Percentiles rank a stretch among this genome's conserved stretches.
phyloP scores from a whole-genome alignment of 225 moss, liverwort and hornwort species.

The Pseudisothecium myosuroides region DNA sequence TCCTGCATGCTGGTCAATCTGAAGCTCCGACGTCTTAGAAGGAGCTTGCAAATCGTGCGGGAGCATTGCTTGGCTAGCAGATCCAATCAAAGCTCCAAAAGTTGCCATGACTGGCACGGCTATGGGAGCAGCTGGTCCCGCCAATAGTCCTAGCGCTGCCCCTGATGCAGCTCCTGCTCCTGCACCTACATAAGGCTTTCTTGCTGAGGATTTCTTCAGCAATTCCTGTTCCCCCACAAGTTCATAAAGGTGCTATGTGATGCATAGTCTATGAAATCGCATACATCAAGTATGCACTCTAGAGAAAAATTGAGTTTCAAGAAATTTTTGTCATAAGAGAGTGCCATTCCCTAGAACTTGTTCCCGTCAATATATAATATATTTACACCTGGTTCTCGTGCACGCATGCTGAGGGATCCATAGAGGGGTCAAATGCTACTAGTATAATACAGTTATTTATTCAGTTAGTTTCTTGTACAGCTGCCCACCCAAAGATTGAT shows the following conservation, averaged over 20 bases:
- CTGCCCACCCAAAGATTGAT: not conserved
- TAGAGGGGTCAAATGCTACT: not conserved
- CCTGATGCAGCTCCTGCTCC: slow-evolving; percentile 89
- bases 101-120: slow-evolving; percentile 96
- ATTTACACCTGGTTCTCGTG: not conserved
- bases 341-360: not conserved
- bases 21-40: slow-evolving; percentile 2
- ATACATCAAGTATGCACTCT: not conserved
- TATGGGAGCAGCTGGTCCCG: slow-evolving; percentile 84
- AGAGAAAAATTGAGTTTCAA: not conserved
- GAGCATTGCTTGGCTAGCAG: slow-evolving; percentile 76
- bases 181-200: slow-evolving; percentile 94
- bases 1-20: slow-evolving; percentile 3
- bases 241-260: slow-evolving; percentile 26
- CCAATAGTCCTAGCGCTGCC: slow-evolving; percentile 74
- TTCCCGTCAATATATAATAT: not conserved
- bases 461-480: not conserved
- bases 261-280: slow-evolving; percentile 11
- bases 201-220: slow-evolving; percentile 72
- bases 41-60: slow-evolving; percentile 37
- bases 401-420: not conserved
- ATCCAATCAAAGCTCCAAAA: slow-evolving; percentile 89
- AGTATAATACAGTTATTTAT: not conserved
- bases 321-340: not conserved
- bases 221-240: slow-evolving; percentile 57